Evolutionary conservation across 345 rosid species (phyloP), one percentile per base, ranked within the genome.

Genomic region (Citrus mangshanensis): DNA sequence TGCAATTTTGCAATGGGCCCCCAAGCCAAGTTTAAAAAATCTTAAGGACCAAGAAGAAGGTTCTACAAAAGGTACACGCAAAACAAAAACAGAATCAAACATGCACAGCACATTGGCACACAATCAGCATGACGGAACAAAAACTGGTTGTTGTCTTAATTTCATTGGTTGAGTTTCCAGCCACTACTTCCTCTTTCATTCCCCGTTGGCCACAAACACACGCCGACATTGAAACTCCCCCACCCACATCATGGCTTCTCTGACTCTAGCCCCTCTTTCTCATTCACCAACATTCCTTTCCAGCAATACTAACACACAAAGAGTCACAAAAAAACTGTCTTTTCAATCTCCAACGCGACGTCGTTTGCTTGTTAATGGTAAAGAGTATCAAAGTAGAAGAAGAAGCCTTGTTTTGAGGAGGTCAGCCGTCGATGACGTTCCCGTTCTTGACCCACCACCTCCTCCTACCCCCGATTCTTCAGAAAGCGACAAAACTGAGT

Each of bases 361-460:
- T 77, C 75, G 72, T 72, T 60, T 72, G 61, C 64, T 66, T 56
- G 69, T 72, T 60, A 10, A 24, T 7, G 30, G 9, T 7, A 6
- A 9, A 2, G 30, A 71, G 37, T 5, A 3, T 70, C 81, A 46
- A 2, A 71, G 21, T 13, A 80, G n/a, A 75, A 82, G 83, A 75
- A 82, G 83, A 76, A 76, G 77, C 61, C 38, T 86, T 32, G 67
- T 71, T 4, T 80, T 79, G 67, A 90, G 82, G 40, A 90, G 82
- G 35, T 87, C 93, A 21, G 78, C 87, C 3, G 58, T 82, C 4
- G 91, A 87, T 30, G 92, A 88, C 28, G 88, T 84, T 0, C 74
- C 85, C 19, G 83, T 84, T 55, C 73, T 87, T 13, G 89, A 84
- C 14, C 87, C 83, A 7, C 87, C 88, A 5, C 78, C 89, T 25